phyloP scores from a whole-genome alignment of 768 basidiomycete species.

The Amanita polypyramis region DNA sequence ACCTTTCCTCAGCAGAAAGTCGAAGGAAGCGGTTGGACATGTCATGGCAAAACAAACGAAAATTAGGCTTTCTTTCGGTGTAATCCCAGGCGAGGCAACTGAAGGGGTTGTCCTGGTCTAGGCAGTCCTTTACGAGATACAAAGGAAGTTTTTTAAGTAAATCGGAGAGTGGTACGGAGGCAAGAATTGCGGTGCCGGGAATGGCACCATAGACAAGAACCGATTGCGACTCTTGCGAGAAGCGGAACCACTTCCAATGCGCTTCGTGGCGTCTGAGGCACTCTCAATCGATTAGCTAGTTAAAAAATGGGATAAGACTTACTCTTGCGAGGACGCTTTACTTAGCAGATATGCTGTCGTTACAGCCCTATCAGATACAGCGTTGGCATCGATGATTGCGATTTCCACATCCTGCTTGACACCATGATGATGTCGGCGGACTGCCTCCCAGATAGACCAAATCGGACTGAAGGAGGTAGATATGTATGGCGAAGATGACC shows the following conservation, averaged over 20 bases:
- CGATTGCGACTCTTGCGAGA: constrained; percentile 65
- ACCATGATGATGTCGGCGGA: constrained; percentile 59
- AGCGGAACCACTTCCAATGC: constrained; percentile 71
- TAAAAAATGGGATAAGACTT: constrained; percentile 17
- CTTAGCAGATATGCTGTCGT: constrained; percentile 58
- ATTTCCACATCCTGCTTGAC: constrained; percentile 72
- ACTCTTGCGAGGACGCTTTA: constrained; percentile 45
- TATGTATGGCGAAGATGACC: constrained; percentile 56
- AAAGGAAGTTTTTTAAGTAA: constrained; percentile 62
- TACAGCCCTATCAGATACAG: constrained; percentile 43
- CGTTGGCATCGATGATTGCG: constrained; percentile 63
- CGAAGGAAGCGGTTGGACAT: constrained; percentile 54
- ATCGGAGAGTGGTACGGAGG: constrained; percentile 58
- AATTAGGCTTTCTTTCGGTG: constrained; percentile 46
- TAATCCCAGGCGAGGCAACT: constrained; percentile 42
- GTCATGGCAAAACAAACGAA: constrained; percentile 60
- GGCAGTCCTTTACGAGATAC: constrained; percentile 38
- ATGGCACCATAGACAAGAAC: constrained; percentile 65
- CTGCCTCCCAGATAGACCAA: constrained; percentile 79
- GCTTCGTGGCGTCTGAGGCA: constrained; percentile 41
- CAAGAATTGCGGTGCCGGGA: constrained; percentile 52
- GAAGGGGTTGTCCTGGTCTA: constrained; percentile 17
- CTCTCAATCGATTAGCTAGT: constrained; percentile 4
- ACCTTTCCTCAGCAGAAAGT: constrained; percentile 40
- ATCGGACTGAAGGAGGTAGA: constrained; percentile 74